These are phyloP conservation scores for Suillus subluteus DNA, from an alignment of 768 basidiomycete genomes.

Conservation along the genomic window DNA sequence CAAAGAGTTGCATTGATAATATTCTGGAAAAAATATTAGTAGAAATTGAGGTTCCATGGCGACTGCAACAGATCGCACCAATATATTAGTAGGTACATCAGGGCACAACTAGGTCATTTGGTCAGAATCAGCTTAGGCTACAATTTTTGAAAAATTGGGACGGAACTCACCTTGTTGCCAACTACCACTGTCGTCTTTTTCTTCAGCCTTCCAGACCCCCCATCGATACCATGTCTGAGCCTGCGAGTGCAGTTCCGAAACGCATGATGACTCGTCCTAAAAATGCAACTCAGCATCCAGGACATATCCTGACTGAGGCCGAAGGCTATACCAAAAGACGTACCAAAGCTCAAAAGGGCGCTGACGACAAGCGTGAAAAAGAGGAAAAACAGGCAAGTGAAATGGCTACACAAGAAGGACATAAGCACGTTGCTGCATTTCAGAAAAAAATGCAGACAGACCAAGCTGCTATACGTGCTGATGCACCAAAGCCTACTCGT, in stretches of 20 bases:
- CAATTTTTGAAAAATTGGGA: neutral
- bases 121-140: neutral
- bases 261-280: neutral
- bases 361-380: neutral
- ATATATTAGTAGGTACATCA: neutral
- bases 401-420: neutral
- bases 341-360: neutral
- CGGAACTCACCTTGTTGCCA: neutral
- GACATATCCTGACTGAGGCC: neutral
- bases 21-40: neutral
- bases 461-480: neutral
- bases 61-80: neutral
- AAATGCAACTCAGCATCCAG: constrained; percentile 1
- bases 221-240: neutral
- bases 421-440: neutral
- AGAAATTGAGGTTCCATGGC: neutral
- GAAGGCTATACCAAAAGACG: neutral
- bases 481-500: neutral
- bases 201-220: neutral
- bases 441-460: neutral
- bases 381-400: neutral
- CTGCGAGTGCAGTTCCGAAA: neutral
- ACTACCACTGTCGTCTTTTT: neutral
- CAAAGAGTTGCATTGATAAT: neutral
- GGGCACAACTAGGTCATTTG: neutral